Percentiles rank a stretch among this genome's conserved stretches.
phyloP scores from a whole-genome alignment of 2,329 filamentous ascomycete genomes.

The Arachnopeziza araneosa region DNA sequence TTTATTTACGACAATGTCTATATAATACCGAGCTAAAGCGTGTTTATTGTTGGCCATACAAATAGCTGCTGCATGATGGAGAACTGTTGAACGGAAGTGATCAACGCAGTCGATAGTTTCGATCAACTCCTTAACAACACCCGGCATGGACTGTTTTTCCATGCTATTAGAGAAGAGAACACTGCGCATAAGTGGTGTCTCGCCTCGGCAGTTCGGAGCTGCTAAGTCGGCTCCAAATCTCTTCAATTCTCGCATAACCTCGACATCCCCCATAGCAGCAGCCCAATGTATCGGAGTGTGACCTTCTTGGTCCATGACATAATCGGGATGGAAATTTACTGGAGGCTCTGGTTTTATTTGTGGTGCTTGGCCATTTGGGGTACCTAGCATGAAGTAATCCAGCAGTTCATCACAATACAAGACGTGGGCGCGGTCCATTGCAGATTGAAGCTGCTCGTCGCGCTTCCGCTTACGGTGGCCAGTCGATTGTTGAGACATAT shows the following conservation, averaged over 20 bases:
- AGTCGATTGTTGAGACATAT: slow-evolving; percentile 61
- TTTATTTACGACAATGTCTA: slow-evolving; percentile 84
- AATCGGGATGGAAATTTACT: slow-evolving; percentile 79
- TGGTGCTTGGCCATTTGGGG: slow-evolving; percentile 51
- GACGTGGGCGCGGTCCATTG: slow-evolving; percentile 77
- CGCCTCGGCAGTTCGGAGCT: slow-evolving; percentile 65
- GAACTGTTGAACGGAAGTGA: slow-evolving; percentile 37
- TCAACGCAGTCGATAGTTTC: slow-evolving; percentile 77
- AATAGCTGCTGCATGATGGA: slow-evolving; percentile 51
- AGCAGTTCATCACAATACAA: slow-evolving; percentile 89
- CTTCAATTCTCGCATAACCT: slow-evolving; percentile 83
- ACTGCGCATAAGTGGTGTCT: slow-evolving; percentile 90
- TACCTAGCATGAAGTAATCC: slow-evolving; percentile 87
- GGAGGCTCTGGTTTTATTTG: slow-evolving; percentile 68
- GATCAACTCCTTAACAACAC: slow-evolving; percentile 76
- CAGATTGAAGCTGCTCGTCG: slow-evolving; percentile 55
- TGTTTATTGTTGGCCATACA: slow-evolving; percentile 80
- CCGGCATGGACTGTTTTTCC: slow-evolving; percentile 86
- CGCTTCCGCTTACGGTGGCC: slow-evolving; percentile 72
- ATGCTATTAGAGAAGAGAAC: slow-evolving; percentile 97
- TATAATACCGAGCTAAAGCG: slow-evolving; percentile 85
- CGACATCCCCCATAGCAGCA: slow-evolving; percentile 91
- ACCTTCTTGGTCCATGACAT: slow-evolving; percentile 86
- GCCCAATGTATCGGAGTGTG: slow-evolving; percentile 97
- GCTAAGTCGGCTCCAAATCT: slow-evolving; percentile 71